phyloP scores from a whole-genome alignment of 2,329 filamentous ascomycete species.

The Colletotrichum echinochloae region DNA sequence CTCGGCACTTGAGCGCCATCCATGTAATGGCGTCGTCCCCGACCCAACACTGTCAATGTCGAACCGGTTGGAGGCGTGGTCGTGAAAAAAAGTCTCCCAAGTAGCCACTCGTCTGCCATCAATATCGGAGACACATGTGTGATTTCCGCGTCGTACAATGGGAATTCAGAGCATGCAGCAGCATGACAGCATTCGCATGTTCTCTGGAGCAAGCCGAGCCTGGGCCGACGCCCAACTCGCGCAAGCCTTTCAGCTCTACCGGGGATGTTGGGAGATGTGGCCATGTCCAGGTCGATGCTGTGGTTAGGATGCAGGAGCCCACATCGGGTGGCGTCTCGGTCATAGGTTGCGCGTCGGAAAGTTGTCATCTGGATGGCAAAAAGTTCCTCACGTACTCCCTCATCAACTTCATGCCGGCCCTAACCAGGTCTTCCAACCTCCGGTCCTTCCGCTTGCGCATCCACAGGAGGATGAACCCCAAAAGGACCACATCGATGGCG shows the following conservation, averaged over 20 bases:
- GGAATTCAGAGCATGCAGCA: not conserved
- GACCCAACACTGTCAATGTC: not conserved
- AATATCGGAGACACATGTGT: not conserved
- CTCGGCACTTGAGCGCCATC: not conserved
- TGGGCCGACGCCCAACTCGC: not conserved
- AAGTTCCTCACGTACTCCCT: slow-evolving; percentile 71
- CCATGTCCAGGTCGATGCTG: not conserved
- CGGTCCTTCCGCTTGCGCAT: slow-evolving; percentile 78
- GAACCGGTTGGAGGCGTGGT: not conserved
- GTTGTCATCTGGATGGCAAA: slow-evolving; percentile 66
- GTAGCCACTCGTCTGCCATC: not conserved
- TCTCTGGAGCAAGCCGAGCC: not conserved
- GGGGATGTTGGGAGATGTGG: not conserved
- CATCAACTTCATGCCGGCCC: slow-evolving; percentile 68
- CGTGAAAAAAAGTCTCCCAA: not conserved
- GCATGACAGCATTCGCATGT: not conserved
- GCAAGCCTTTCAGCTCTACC: slow-evolving; percentile 9
- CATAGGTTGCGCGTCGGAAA: not conserved
- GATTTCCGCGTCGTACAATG: not conserved
- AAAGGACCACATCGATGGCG: slow-evolving; percentile 75
- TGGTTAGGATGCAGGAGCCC: not conserved
- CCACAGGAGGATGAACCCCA: slow-evolving; percentile 76
- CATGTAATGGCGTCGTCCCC: not conserved
- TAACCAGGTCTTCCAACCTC: slow-evolving; percentile 78
- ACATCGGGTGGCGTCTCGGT: not conserved